Evolutionary conservation across 2,329 filamentous ascomycete genomes (phyloP).

Genomic region (Microcera coccophila): DNA sequence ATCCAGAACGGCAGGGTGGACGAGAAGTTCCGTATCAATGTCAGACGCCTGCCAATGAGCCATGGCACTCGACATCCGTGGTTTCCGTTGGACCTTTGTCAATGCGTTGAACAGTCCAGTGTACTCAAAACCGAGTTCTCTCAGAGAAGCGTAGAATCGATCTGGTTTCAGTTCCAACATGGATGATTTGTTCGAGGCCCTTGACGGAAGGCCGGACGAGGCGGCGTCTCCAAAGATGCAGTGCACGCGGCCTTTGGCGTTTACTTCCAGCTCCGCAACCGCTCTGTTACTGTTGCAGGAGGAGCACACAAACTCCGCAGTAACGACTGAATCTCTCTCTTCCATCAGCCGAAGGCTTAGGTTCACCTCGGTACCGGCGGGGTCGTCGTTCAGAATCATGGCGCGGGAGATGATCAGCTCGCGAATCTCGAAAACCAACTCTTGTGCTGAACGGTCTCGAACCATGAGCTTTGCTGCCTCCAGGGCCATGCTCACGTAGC

Average conservation of each 20-base stretch:
- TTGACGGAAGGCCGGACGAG: too few species aligned
- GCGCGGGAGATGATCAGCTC: background rate
- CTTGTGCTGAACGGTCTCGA: background rate
- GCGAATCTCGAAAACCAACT: background rate
- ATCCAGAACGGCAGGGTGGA: background rate
- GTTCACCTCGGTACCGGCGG: background rate
- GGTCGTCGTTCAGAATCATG: background rate
- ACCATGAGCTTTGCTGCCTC: constrained; percentile 25
- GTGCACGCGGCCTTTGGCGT: too few species aligned
- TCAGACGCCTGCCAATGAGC: too few species aligned
- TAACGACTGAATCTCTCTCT: background rate
- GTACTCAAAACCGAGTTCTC: constrained; percentile 1
- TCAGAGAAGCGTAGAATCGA: background rate
- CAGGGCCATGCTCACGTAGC: constrained; percentile 38
- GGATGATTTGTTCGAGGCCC: too few species aligned
- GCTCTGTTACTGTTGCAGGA: too few species aligned
- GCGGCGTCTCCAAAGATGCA: too few species aligned
- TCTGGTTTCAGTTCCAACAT: too few species aligned
- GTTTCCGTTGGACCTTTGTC: background rate
- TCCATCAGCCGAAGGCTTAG: too few species aligned
- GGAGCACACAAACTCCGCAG: too few species aligned
- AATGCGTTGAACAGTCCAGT: background rate
- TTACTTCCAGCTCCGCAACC: too few species aligned
- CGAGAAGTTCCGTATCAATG: too few species aligned
- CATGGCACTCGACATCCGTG: too few species aligned